Base-by-base conservation (phyloP, 176 grass and related monocot species). In the Eragrostis curvula region DNA sequence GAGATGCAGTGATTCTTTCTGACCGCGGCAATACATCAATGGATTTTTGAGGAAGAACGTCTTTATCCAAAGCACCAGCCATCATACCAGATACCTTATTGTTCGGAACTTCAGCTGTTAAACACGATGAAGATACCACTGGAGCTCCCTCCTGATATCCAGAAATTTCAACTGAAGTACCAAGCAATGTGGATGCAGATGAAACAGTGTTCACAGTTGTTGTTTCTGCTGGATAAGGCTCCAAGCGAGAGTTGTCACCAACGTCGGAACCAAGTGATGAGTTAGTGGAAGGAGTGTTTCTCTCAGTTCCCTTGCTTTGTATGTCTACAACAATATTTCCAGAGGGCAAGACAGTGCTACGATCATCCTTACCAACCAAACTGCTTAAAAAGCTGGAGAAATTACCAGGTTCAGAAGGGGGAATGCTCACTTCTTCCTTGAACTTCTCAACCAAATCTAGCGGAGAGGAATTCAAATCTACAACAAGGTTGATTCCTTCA, bases 381-480 rank as follows among this genome's bases (percentile, higher is more conserved):
- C 62, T 89, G 68, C 89, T 86, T 68, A 87, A 68, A 74, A 74
- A 81, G 78, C 60, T 84, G n/a, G 85, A 86, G 63, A 75, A 74
- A 89, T 70, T 89, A 7, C 81, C 82, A 68, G 58, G 16, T 87
- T 79, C 81, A 77, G 80, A 53, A 23, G 42, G 81, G 53, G 85
- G 59, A 9, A 79, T 79, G 69, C 39, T 82, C 44, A 89, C 77
- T 83, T 87, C 57, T 18, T 80, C 72, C 40, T 91, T 95, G 52
- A 98, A 90, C 75, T 74, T 86, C 23, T 89, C 83, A 23, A 81
- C 61, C 90, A 85, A 91, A 70, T 43, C 82, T 62, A 82, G 70
- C 25, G 92, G 90, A 66, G 75, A 87, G 68, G 88, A 93, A 81
- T 88, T 70, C 77, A 98, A 79, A 90, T 95, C 96, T 74, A 95